Conservation (phyloP, 257 asterid species). For the Cinchona pubescens region DNA sequence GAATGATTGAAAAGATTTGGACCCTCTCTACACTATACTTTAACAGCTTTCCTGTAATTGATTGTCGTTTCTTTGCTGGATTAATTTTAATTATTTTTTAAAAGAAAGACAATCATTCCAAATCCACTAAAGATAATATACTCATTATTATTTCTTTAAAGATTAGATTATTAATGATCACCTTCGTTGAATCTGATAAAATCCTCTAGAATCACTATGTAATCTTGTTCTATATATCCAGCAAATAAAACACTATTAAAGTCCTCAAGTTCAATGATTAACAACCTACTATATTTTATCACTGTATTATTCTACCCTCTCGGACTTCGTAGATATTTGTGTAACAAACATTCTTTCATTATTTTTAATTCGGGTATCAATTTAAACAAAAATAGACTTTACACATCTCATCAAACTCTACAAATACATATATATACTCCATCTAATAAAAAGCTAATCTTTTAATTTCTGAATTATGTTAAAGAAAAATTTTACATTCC, state of each 20-base stretch:
- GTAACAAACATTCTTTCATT: too few species aligned
- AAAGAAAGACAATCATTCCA: neutral
- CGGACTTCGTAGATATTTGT: neutral
- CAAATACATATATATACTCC: too few species aligned
- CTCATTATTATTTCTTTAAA: neutral
- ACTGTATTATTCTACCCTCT: neutral
- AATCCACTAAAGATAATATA: neutral
- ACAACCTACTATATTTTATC: neutral
- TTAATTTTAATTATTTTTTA: neutral
- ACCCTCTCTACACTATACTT: neutral
- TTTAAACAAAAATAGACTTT: neutral
- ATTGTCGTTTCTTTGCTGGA: neutral
- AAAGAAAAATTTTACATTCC: too few species aligned
- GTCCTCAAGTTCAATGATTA: constrained; percentile 1
- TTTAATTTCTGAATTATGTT: too few species aligned
- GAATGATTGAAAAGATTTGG: constrained; percentile 5
- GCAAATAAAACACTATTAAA: neutral
- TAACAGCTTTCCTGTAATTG: neutral
- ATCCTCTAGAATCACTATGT: neutral
- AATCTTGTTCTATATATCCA: constrained; percentile 10
- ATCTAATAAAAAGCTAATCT: too few species aligned
- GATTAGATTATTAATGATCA: constrained; percentile 5
- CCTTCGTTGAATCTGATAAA: constrained; percentile 11
- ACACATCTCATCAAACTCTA: neutral
- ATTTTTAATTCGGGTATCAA: neutral